Percentiles rank a stretch among this genome's conserved stretches.
Evolutionary conservation across 805 yeast genomes (phyloP).

Genomic region (Cyberlindnera mrakii): DNA sequence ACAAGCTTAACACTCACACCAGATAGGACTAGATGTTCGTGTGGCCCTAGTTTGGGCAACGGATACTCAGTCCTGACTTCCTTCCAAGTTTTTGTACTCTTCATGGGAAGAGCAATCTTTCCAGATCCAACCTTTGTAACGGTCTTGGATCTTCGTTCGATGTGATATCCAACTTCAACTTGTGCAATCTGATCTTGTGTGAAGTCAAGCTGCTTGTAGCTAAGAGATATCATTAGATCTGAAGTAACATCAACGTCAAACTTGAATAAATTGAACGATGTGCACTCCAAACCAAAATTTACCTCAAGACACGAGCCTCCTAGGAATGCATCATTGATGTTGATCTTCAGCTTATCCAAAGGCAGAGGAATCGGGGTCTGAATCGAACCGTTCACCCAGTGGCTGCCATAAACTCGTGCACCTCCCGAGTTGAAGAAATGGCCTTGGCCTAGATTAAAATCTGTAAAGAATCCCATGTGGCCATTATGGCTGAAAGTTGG

Average conservation of each 20-base stretch:
- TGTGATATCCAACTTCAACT: slow-evolving; percentile 26
- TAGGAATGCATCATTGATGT: slow-evolving; percentile 6
- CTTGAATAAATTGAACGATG: slow-evolving; percentile 20
- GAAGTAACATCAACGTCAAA: slow-evolving; percentile 23
- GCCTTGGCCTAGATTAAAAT: slow-evolving; percentile 37
- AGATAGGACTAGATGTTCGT: slow-evolving; percentile 19
- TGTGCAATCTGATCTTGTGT: slow-evolving; percentile 20
- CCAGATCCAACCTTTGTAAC: slow-evolving; percentile 27
- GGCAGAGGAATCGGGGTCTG: slow-evolving; percentile 29
- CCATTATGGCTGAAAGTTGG: slow-evolving; percentile 10
- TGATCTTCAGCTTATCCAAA: slow-evolving; percentile 1
- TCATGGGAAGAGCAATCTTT: slow-evolving; percentile 24
- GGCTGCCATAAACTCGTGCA: slow-evolving; percentile 17
- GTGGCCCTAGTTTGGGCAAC: slow-evolving; percentile 12
- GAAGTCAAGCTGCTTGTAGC: slow-evolving; percentile 20
- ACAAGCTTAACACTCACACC: slow-evolving; percentile 7
- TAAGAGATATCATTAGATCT: slow-evolving; percentile 12
- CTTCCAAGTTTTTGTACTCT: slow-evolving; percentile 18
- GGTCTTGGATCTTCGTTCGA: slow-evolving; percentile 28
- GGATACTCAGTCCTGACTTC: slow-evolving; percentile 7
- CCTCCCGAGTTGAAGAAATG: slow-evolving; percentile 27
- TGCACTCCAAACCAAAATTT: background rate
- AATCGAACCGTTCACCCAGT: slow-evolving; percentile 34
- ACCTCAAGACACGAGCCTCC: slow-evolving; percentile 8
- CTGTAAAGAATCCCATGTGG: slow-evolving; percentile 29